Evolutionary conservation across 2,329 filamentous ascomycete genomes (phyloP).

Genomic region (Conoideocrella luteorostrata): DNA sequence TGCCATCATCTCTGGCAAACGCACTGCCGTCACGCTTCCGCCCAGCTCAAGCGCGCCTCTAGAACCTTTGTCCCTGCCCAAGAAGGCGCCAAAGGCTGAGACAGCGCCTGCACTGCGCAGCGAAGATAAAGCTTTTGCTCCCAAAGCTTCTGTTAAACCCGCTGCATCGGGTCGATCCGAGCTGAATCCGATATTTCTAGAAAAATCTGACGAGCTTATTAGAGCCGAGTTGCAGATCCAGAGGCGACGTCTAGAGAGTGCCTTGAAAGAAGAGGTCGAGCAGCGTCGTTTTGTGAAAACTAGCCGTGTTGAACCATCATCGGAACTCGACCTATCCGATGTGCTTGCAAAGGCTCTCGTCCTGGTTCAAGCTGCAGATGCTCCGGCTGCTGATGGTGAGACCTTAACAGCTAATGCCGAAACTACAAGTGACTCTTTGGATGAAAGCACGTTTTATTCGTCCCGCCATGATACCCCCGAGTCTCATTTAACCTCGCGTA

Average conservation of each 20-base stretch:
- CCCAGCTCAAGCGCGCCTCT: conserved; percentile 27
- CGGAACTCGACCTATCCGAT: conserved; percentile 66
- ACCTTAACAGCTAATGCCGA: conserved; percentile 49
- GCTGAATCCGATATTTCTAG: conserved; percentile 76
- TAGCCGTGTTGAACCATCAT: conserved; percentile 44
- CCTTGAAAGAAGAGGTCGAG: conserved; percentile 70
- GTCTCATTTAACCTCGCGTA: conserved; percentile 39
- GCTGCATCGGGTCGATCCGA: conserved; percentile 51
- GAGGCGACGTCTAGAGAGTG: conserved; percentile 72
- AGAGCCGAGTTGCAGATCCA: conserved; percentile 75
- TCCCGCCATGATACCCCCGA: conserved; percentile 79
- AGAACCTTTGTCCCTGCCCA: conserved; percentile 7
- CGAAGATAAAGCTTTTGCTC: not conserved
- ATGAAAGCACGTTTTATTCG: conserved; percentile 94
- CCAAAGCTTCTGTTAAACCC: conserved; percentile 16
- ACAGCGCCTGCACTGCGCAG: not conserved
- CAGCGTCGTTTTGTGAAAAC: conserved; percentile 44
- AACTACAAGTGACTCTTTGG: conserved; percentile 70
- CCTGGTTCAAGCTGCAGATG: conserved; percentile 63
- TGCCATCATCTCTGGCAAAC: conserved; percentile 70
- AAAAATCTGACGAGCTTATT: conserved; percentile 79
- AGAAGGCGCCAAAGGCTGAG: conserved; percentile 1
- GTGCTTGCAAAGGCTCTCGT: conserved; percentile 66
- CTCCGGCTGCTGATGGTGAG: conserved; percentile 51
- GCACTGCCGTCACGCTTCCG: conserved; percentile 55